Percentiles rank a stretch among this genome's conserved stretches.
These are phyloP conservation scores for Phytophthora cactorum DNA, from an alignment of 352 stramenopile species.

Conservation along the genomic window DNA sequence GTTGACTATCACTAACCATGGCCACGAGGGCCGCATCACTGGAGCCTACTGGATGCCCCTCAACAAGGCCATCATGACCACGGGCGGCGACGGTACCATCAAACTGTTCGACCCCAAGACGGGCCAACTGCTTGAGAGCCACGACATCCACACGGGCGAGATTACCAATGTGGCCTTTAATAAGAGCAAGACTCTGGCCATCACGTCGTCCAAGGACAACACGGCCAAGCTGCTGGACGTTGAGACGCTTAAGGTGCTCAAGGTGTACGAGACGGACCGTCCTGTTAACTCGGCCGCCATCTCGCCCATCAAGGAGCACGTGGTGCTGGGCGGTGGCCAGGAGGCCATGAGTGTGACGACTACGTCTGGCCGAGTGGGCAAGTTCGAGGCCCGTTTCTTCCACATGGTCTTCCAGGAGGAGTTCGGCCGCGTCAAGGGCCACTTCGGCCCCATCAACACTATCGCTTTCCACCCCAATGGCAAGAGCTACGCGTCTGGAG, in stretches of 20 bases:
- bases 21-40: constrained; percentile 82
- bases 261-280: constrained; percentile 98
- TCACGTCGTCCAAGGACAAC: constrained; percentile 98
- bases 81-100: constrained; percentile 77
- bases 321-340: constrained; percentile 98
- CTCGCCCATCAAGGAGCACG: constrained; percentile 95
- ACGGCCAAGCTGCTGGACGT: constrained; percentile 97
- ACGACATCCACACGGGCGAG: constrained; percentile 95
- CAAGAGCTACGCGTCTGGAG: constrained; percentile 98
- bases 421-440: constrained; percentile 98
- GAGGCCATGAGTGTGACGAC: constrained; percentile 99
- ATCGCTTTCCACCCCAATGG: constrained; percentile 98
- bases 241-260: constrained; percentile 95
- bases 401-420: constrained; percentile 99
- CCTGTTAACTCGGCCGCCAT: constrained; percentile 99
- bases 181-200: constrained; percentile 96
- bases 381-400: constrained; percentile 98
- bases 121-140: constrained; percentile 73
- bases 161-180: constrained; percentile 98
- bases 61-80: constrained; percentile 90
- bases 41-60: constrained; percentile 87
- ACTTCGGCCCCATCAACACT: constrained; percentile 99
- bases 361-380: constrained; percentile 92
- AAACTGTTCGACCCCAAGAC: constrained; percentile 85
- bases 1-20: constrained; percentile 80